Base-by-base conservation (phyloP, 331 rosid species). In the Stylosanthes scabra region DNA sequence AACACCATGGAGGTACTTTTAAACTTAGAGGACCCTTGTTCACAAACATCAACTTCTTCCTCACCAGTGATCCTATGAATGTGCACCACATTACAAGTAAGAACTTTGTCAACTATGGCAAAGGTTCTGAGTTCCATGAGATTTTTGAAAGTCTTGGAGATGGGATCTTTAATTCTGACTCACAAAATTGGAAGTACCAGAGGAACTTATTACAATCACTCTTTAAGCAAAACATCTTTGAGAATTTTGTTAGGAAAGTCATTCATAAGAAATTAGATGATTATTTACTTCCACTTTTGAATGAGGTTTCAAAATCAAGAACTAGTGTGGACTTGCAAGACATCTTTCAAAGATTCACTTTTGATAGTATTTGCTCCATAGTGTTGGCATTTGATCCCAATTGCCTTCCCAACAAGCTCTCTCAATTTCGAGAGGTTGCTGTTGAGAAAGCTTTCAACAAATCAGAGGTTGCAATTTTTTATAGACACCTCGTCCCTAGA, bases 81-180 rank as follows among this genome's bases (percentile, higher is more conserved):
- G 37, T 31, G 37, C 37, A 31, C 37, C 37, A 31, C 37, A 31
- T 31, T 31, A 31, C 37, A 31, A 31, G 37, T 31, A 31, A 31
- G 37, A 31, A 31, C 25, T 20, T 20, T 20, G 25, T 20, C 25
- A 20, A 20, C 25, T 20, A 20, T 20, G 25, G 25, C 25, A 20
- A 20, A 20, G 25, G 25, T 20, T 20, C 25, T 20, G 25, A 20
- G 44, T 83, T 83, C 50, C 62, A 4, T 3, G 78, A 80, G 66
- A 81, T 83, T 8, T 79, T 86, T 8, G 87, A 86, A 0, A 11
- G 63, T 13, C 39, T 89, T 0, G 90, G 95, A 46, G 84, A 89
- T 5, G 89, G 90, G 1, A 85, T 89, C 69, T 79, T 89, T 54
- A 58, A 74, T 40, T 39, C 78, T 1, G 87, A 89, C 40, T 68